phyloP scores from a whole-genome alignment of 2,329 filamentous ascomycete species.

The Parascedosporium putredinis region DNA sequence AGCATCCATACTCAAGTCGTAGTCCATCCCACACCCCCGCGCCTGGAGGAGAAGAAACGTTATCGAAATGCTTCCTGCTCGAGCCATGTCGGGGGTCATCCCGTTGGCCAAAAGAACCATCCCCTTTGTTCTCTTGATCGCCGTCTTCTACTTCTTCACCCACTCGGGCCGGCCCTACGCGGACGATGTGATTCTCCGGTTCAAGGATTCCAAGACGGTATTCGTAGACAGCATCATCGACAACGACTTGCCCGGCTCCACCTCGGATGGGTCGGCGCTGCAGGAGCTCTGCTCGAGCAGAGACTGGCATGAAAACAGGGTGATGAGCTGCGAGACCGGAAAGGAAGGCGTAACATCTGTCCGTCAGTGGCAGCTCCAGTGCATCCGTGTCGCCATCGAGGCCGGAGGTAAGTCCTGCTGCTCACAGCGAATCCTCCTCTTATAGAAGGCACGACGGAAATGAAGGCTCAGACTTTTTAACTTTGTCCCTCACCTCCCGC shows the following conservation, averaged over 20 bases:
- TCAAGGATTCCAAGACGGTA: constrained; percentile 21
- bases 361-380: constrained; percentile 33
- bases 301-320: constrained; percentile 28
- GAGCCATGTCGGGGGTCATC: not conserved
- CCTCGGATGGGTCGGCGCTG: constrained; percentile 21
- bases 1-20: too few relatives aligned
- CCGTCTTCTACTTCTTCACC: constrained; percentile 17
- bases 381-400: constrained; percentile 35
- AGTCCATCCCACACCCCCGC: too few relatives aligned
- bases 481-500: too few relatives aligned
- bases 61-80: not conserved
- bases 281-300: constrained; percentile 23
- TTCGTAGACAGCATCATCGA: constrained; percentile 24
- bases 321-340: constrained; percentile 32
- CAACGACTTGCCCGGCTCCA: constrained; percentile 21
- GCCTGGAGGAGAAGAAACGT: not conserved
- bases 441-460: constrained; percentile 7
- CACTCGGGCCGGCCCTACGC: constrained; percentile 14
- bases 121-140: constrained; percentile 15
- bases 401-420: constrained; percentile 28
- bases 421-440: not conserved
- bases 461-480: constrained; percentile 12
- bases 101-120: constrained; percentile 14
- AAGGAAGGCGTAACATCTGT: constrained; percentile 32
- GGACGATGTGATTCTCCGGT: constrained; percentile 16